These are phyloP conservation scores for Anisodus tanguticus DNA, from an alignment of 257 asterid species.

Conservation along the genomic window DNA sequence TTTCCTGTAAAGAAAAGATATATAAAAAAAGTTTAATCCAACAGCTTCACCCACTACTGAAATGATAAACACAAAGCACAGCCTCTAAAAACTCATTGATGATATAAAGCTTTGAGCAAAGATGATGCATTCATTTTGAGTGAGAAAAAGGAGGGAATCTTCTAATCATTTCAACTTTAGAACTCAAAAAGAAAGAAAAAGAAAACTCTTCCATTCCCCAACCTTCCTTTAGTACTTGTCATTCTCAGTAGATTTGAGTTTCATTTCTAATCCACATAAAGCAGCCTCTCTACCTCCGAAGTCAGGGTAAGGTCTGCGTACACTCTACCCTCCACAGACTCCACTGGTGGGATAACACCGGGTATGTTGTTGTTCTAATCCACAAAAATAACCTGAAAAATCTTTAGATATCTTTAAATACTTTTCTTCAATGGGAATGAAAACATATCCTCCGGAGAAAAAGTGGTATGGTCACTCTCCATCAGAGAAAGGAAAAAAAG, in stretches of 20 bases:
- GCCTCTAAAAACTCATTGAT: conserved; percentile 23
- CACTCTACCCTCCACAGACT: too few species aligned
- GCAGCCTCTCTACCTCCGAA: too few species aligned
- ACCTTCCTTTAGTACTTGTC: conserved; percentile 25
- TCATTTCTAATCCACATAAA: background rate
- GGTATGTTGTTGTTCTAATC: too few species aligned
- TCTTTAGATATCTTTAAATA: background rate
- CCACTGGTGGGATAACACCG: too few species aligned
- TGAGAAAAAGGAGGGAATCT: conserved; percentile 29
- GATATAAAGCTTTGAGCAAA: background rate
- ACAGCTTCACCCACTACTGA: conserved; percentile 38
- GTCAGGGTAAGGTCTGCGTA: too few species aligned
- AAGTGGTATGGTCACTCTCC: conserved; percentile 31
- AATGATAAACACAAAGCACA: conserved; percentile 37
- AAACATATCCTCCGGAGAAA: conserved; percentile 6
- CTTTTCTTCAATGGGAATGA: background rate
- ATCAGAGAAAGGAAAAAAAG: conserved; percentile 24
- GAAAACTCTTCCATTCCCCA: conserved; percentile 10
- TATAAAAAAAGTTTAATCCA: conserved; percentile 21
- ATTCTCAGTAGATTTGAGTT: conserved; percentile 20
- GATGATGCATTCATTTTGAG: conserved; percentile 28
- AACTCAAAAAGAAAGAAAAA: conserved; percentile 23
- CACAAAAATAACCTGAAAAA: background rate
- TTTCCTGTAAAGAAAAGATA: conserved; percentile 13
- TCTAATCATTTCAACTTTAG: conserved; percentile 39